Conservation (phyloP, 2,329 filamentous ascomycete species). For the Dendrostoma leiphaemia region DNA sequence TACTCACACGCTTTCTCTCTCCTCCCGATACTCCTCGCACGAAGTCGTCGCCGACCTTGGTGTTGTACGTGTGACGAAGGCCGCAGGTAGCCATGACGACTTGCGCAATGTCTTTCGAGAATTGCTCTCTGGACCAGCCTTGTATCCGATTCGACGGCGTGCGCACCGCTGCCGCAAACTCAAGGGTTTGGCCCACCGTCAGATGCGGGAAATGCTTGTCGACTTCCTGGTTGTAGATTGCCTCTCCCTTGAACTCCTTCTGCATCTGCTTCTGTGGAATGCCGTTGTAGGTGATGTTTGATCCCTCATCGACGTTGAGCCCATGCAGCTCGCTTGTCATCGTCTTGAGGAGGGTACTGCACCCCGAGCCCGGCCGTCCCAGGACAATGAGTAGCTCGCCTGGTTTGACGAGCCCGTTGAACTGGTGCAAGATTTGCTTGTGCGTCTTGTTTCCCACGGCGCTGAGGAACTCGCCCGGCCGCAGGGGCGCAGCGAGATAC, state of each 20-base stretch:
- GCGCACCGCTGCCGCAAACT: slow-evolving; percentile 68
- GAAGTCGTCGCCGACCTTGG: slow-evolving; percentile 73
- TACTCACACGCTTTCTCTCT: slow-evolving; percentile 76
- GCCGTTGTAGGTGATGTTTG: slow-evolving; percentile 62
- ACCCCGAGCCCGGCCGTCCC: slow-evolving; percentile 64
- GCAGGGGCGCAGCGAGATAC: slow-evolving; percentile 55
- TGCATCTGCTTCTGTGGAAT: slow-evolving; percentile 52
- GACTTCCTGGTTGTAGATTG: slow-evolving; percentile 73
- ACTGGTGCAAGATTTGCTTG: slow-evolving; percentile 61
- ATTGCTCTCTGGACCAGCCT: slow-evolving; percentile 60
- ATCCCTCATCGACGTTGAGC: slow-evolving; percentile 47
- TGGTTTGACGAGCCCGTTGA: slow-evolving; percentile 61
- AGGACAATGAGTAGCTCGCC: slow-evolving; percentile 70
- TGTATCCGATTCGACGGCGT: slow-evolving; percentile 65
- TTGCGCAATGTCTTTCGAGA: slow-evolving; percentile 59
- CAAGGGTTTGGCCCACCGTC: slow-evolving; percentile 70
- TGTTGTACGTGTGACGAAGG: slow-evolving; percentile 68
- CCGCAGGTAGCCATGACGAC: slow-evolving; percentile 72
- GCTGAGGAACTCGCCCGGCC: slow-evolving; percentile 55
- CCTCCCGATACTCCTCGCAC: slow-evolving; percentile 70
- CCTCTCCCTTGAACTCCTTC: slow-evolving; percentile 61
- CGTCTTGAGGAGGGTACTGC: slow-evolving; percentile 62
- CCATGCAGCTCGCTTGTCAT: slow-evolving; percentile 60
- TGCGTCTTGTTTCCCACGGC: slow-evolving; percentile 39
- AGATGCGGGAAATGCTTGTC: slow-evolving; percentile 78